phyloP scores from a whole-genome alignment of 1,284 basidiomycete genomes.

The Puccinia hordei region DNA sequence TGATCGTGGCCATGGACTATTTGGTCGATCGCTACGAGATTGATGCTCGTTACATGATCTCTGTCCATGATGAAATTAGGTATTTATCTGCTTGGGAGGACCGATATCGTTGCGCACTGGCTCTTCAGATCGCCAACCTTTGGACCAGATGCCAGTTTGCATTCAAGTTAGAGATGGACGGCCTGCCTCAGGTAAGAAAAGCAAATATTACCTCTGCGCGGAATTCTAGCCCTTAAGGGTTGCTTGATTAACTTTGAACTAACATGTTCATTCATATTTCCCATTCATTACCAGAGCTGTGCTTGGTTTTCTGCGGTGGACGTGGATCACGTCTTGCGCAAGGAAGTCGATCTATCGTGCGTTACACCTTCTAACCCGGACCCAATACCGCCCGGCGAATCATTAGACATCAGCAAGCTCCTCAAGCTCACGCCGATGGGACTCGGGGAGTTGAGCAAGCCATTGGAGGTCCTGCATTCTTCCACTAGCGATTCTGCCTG shows the following conservation, averaged over 20 bases:
- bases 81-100: constrained; percentile 89
- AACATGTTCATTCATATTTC: not conserved
- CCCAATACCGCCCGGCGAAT: constrained; percentile 81
- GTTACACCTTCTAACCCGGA: constrained; percentile 87
- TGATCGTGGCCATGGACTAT: constrained; percentile 93
- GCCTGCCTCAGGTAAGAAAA: constrained; percentile 74
- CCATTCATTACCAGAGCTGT: constrained; percentile 55
- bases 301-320: constrained; percentile 98
- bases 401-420: constrained; percentile 72
- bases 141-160: constrained; percentile 95
- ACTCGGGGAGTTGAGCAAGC: constrained; percentile 24
- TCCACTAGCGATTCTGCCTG: not conserved
- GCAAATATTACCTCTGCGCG: constrained; percentile 3
- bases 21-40: constrained; percentile 80
- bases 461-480: not conserved
- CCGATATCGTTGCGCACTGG: constrained; percentile 82
- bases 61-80: constrained; percentile 94
- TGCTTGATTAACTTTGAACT: not conserved
- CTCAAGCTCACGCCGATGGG: constrained; percentile 62
- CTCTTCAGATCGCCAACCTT: constrained; percentile 90
- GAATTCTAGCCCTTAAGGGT: not conserved
- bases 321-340: constrained; percentile 84
- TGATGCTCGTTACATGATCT: constrained; percentile 88
- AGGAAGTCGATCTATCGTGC: constrained; percentile 95
- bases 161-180: constrained; percentile 89